These are phyloP conservation scores for Erysiphe pulchra DNA, from an alignment of 2,329 filamentous ascomycete species.

Conservation along the genomic window DNA sequence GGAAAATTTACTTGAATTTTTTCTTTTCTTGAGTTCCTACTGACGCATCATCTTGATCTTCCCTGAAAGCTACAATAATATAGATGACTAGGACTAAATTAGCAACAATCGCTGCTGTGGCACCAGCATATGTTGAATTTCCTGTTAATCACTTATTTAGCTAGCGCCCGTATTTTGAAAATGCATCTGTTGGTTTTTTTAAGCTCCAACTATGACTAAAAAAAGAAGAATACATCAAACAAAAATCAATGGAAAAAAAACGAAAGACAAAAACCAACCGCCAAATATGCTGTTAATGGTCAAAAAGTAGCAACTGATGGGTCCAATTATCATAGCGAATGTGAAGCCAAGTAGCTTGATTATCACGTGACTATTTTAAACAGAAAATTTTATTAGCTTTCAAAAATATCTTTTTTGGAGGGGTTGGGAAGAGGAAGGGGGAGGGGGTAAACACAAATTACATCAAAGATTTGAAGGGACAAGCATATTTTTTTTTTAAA, in stretches of 20 bases:
- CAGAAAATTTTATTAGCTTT: too few relatives aligned
- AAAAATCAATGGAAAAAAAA: background rate
- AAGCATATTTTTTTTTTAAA: too few relatives aligned
- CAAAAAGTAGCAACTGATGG: conserved; percentile 72
- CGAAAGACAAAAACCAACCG: conserved; percentile 22
- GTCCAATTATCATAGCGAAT: conserved; percentile 66
- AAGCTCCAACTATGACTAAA: background rate
- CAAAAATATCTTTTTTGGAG: too few relatives aligned
- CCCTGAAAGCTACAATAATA: conserved; percentile 70
- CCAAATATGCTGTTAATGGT: conserved; percentile 52
- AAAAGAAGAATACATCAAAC: background rate
- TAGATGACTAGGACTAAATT: conserved; percentile 84
- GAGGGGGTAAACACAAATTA: too few relatives aligned
- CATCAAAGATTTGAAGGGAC: too few relatives aligned
- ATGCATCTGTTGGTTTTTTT: background rate
- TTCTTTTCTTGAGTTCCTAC: conserved; percentile 20
- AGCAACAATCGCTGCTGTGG: conserved; percentile 62
- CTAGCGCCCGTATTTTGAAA: background rate
- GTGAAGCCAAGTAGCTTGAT: conserved; percentile 78
- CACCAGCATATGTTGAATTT: conserved; percentile 71
- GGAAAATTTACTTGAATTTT: background rate
- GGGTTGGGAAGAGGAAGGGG: too few relatives aligned
- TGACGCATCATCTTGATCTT: conserved; percentile 34
- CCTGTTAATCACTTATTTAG: conserved; percentile 23
- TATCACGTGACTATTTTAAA: conserved; percentile 34